These are phyloP conservation scores for Xylaria intraflava DNA, from an alignment of 495 filamentous ascomycete species.

Conservation along the genomic window DNA sequence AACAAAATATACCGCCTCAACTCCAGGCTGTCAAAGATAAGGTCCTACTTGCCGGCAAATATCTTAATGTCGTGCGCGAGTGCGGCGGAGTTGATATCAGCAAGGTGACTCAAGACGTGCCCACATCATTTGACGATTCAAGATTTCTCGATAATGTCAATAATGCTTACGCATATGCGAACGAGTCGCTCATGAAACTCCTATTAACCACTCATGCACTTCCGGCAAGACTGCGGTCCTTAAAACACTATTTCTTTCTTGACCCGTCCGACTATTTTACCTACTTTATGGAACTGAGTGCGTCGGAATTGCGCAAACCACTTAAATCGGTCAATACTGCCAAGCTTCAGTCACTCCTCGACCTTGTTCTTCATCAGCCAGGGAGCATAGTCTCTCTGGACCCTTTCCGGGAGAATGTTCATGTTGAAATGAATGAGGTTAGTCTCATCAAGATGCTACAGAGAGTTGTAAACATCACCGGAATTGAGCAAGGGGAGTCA, in stretches of 20 bases:
- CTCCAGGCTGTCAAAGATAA: slow-evolving; percentile 88
- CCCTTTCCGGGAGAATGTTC: slow-evolving; percentile 96
- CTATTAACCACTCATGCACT: slow-evolving; percentile 89
- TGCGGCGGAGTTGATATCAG: slow-evolving; percentile 94
- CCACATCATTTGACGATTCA: slow-evolving; percentile 82
- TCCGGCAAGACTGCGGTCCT: slow-evolving; percentile 72
- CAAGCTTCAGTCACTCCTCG: slow-evolving; percentile 89
- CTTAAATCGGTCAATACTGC: slow-evolving; percentile 80
- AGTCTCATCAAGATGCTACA: slow-evolving; percentile 88
- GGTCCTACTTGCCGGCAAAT: slow-evolving; percentile 90
- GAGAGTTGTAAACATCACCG: slow-evolving; percentile 90
- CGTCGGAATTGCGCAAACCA: slow-evolving; percentile 82
- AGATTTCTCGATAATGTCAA: slow-evolving; percentile 93
- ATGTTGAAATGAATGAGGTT: slow-evolving; percentile 92
- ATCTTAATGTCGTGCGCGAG: slow-evolving; percentile 94
- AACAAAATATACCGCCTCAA: slow-evolving; percentile 86
- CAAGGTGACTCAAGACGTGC: slow-evolving; percentile 81
- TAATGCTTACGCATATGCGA: slow-evolving; percentile 88
- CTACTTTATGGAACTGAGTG: slow-evolving; percentile 86
- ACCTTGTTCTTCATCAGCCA: slow-evolving; percentile 89
- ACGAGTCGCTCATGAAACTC: slow-evolving; percentile 84
- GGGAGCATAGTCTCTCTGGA: slow-evolving; percentile 91
- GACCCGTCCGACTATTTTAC: slow-evolving; percentile 97
- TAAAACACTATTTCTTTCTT: slow-evolving; percentile 99
- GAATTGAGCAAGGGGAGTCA: slow-evolving; percentile 81